Percentiles rank a stretch among this genome's conserved stretches.
Conservation (phyloP, 805 yeast species). For the Pichia kluyveri region DNA sequence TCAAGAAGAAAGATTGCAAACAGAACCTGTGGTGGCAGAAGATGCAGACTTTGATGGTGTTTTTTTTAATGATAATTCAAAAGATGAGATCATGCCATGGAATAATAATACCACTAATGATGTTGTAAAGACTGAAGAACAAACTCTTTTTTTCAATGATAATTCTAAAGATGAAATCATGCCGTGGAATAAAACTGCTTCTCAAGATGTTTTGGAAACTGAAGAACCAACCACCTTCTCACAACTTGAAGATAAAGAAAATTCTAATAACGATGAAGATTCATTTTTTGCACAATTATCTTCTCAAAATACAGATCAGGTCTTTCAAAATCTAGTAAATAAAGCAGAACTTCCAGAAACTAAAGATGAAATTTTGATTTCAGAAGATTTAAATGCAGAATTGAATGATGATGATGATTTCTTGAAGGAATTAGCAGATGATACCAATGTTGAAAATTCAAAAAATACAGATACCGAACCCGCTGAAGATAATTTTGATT, state of each 20-base stretch:
- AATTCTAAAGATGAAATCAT: not conserved
- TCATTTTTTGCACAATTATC: not conserved
- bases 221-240: not conserved
- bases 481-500: constrained; percentile 17
- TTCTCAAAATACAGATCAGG: not conserved
- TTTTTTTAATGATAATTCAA: not conserved
- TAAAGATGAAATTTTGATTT: not conserved
- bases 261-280: no score
- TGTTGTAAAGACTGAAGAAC: not conserved
- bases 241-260: no score
- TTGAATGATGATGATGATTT: not conserved
- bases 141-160: not conserved
- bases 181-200: constrained; percentile 6
- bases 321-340: not conserved
- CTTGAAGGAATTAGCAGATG: not conserved
- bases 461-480: not conserved
- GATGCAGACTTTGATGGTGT: no score
- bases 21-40: no score
- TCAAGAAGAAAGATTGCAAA: no score
- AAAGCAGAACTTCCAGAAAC: not conserved
- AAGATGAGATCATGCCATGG: constrained; percentile 4
- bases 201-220: constrained; percentile 3
- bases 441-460: not conserved
- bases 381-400: not conserved
- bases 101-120: not conserved